phyloP scores from a whole-genome alignment of 2,329 filamentous ascomycete genomes.

The Penicillium hordei region DNA sequence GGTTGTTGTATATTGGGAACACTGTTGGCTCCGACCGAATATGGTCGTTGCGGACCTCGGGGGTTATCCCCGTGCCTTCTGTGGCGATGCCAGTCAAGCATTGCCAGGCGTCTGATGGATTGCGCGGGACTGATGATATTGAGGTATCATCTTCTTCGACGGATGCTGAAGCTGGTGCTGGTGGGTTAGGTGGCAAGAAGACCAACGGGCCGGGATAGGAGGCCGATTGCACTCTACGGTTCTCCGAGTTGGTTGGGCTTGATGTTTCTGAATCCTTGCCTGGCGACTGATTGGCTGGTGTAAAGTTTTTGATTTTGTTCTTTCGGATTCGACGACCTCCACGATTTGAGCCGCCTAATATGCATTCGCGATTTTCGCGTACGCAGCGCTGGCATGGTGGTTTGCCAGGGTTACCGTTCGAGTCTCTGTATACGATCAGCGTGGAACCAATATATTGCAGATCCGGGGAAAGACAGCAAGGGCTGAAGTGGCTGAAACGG shows the following conservation, averaged over 20 bases:
- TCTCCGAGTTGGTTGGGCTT: constrained; percentile 30
- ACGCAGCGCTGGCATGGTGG: constrained; percentile 59
- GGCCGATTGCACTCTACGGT: constrained; percentile 25
- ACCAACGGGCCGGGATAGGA: constrained; percentile 37
- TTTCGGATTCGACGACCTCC: constrained; percentile 60
- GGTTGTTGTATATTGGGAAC: constrained; percentile 27
- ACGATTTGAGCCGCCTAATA: constrained; percentile 60
- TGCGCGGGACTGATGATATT: constrained; percentile 46
- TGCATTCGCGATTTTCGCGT: constrained; percentile 58
- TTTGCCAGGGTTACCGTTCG: constrained; percentile 34
- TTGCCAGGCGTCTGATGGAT: constrained; percentile 52
- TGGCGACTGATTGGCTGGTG: constrained; percentile 27
- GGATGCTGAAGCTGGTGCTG: constrained; percentile 26
- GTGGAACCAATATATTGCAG: constrained; percentile 6
- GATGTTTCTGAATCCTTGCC: constrained; percentile 30
- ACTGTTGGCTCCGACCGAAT: constrained; percentile 23
- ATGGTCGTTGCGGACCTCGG: constrained; percentile 24
- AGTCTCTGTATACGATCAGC: constrained; percentile 22
- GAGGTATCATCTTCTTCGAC: constrained; percentile 43
- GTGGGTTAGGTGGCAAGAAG: constrained; percentile 36
- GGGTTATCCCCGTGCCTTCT: constrained; percentile 30
- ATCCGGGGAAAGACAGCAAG: constrained; percentile 8
- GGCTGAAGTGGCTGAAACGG: not conserved
- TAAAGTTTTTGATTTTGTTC: constrained; percentile 45
- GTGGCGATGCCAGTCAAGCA: constrained; percentile 48